Conservation (phyloP, 1,284 basidiomycete genomes). For the Puccinia coronata region DNA sequence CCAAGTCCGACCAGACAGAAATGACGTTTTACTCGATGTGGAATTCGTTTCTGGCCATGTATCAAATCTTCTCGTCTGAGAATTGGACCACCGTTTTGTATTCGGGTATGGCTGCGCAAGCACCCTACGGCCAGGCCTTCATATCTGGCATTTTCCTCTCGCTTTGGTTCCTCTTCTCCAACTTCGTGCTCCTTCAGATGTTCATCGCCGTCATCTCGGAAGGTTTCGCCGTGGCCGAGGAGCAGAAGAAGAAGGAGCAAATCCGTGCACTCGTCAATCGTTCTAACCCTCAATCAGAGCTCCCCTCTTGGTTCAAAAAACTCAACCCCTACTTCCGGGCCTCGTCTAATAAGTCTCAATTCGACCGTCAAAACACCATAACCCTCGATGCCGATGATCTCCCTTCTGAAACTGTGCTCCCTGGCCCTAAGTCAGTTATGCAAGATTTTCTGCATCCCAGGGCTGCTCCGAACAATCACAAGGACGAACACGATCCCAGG, state of each 20-base stretch:
- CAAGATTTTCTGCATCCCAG: conserved; percentile 24
- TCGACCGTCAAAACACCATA: conserved; percentile 56
- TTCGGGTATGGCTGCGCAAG: conserved; percentile 68
- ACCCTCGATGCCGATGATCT: conserved; percentile 52
- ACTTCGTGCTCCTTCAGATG: conserved; percentile 94
- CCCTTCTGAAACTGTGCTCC: conserved; percentile 24
- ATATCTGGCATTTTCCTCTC: conserved; percentile 75
- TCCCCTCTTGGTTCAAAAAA: conserved; percentile 70
- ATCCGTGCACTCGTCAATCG: conserved; percentile 65
- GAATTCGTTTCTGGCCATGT: conserved; percentile 85
- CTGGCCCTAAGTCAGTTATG: conserved; percentile 30
- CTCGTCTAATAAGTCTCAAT: conserved; percentile 62
- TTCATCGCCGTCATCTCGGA: conserved; percentile 99
- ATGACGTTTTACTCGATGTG: conserved; percentile 88
- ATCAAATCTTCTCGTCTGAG: conserved; percentile 87
- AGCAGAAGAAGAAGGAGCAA: conserved; percentile 81
- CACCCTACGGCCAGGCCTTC: conserved; percentile 70
- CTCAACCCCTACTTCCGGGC: conserved; percentile 88
- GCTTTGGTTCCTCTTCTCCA: conserved; percentile 88
- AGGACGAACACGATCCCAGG: conserved; percentile 61
- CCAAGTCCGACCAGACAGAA: conserved; percentile 60
- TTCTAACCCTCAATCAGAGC: conserved; percentile 60
- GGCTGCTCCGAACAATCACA: conserved; percentile 71
- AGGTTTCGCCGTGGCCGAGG: conserved; percentile 86
- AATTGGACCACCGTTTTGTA: conserved; percentile 90